These are phyloP conservation scores for Zopfia rhizophila DNA, from an alignment of 2,329 filamentous ascomycete genomes.

Conservation along the genomic window DNA sequence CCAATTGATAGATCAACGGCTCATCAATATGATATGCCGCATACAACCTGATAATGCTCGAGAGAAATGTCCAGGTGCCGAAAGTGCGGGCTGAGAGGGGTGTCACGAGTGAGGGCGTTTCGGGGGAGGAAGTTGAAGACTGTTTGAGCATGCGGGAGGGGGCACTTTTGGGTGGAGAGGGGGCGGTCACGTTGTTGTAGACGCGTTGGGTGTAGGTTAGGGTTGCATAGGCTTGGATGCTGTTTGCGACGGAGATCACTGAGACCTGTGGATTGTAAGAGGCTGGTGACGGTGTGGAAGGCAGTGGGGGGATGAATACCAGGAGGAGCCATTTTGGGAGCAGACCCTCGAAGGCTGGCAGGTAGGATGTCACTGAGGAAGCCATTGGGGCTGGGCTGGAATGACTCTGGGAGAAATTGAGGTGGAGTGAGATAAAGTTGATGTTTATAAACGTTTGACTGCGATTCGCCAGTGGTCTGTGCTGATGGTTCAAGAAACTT, in stretches of 20 bases:
- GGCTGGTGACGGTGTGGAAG: conserved; percentile 10
- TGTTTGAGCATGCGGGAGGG: conserved; percentile 63
- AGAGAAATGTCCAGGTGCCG: conserved; percentile 87
- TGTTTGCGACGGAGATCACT: conserved; percentile 83
- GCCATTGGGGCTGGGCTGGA: no score
- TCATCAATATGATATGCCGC: conserved; percentile 84
- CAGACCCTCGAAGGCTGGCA: conserved; percentile 61
- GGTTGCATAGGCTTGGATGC: conserved; percentile 82
- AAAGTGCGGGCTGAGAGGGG: conserved; percentile 82
- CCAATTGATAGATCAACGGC: conserved; percentile 79
- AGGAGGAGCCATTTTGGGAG: conserved; percentile 74
- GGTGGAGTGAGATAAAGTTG: no score
- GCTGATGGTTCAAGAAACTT: no score
- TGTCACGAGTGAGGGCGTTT: conserved; percentile 66
- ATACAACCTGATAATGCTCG: conserved; percentile 80
- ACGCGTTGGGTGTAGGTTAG: conserved; percentile 85
- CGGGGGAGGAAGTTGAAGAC: conserved; percentile 57
- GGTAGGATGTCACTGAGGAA: conserved; percentile 47
- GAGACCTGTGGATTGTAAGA: conserved; percentile 70
- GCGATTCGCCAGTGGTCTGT: no score
- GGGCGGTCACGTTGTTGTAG: conserved; percentile 70
- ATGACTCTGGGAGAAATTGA: no score
- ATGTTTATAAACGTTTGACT: no score
- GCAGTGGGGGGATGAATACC: conserved; percentile 54
- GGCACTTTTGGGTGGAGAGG: conserved; percentile 46